Evolutionary conservation across 495 filamentous ascomycete genomes (phyloP).

Genomic region (Penicillium riverlandense): DNA sequence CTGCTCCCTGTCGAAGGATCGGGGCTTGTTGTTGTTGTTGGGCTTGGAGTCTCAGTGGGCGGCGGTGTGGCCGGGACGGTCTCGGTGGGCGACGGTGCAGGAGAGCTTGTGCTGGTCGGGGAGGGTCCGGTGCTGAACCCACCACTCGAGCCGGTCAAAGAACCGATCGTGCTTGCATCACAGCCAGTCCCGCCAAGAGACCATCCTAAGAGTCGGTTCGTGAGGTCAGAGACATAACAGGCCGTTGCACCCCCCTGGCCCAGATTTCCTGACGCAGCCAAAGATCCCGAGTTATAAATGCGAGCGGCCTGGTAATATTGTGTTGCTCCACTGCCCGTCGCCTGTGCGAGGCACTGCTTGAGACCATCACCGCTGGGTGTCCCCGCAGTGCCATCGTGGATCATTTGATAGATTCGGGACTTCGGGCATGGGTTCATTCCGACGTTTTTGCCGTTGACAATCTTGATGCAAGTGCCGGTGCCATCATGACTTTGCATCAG

Average conservation of each 20-base stretch:
- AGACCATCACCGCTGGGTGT: constrained; percentile 37
- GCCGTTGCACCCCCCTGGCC: constrained; percentile 41
- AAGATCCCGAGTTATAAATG: constrained; percentile 51
- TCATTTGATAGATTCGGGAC: constrained; percentile 40
- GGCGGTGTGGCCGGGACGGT: too few relatives aligned
- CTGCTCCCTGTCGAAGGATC: constrained; percentile 1
- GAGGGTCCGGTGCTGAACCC: not conserved
- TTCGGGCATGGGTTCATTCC: constrained; percentile 38
- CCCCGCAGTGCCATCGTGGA: constrained; percentile 38
- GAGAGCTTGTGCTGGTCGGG: too few relatives aligned
- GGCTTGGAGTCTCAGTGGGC: constrained; percentile 1
- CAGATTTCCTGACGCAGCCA: constrained; percentile 39
- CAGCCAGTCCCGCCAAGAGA: constrained; percentile 31
- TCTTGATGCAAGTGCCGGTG: constrained; percentile 33
- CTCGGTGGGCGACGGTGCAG: too few relatives aligned
- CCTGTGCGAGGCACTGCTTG: constrained; percentile 20
- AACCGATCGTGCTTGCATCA: constrained; percentile 3
- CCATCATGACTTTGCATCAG: constrained; percentile 51
- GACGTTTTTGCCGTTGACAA: constrained; percentile 2
- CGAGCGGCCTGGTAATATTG: constrained; percentile 45
- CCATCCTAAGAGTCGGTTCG: constrained; percentile 47
- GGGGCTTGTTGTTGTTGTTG: constrained; percentile 8
- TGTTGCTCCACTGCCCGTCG: constrained; percentile 20
- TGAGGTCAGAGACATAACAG: constrained; percentile 51
- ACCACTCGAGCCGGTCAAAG: constrained; percentile 3